Base-by-base conservation (phyloP, 768 basidiomycete genomes). In the Tricholoma furcatifolium region DNA sequence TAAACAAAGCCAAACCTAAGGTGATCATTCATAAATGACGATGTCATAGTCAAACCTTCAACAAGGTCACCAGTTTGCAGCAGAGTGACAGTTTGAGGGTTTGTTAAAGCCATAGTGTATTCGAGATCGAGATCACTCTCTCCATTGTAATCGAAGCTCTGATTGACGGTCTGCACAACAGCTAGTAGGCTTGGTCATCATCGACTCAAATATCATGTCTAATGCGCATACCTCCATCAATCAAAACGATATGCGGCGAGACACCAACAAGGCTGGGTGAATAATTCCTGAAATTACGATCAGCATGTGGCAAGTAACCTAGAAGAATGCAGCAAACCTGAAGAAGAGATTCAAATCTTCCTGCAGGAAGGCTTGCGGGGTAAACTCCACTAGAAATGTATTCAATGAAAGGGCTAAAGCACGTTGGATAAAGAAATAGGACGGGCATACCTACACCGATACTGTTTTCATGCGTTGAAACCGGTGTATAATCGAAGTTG, bases 111-210 rank as follows among this genome's bases (percentile, higher is more conserved):
- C 80, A 84, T 81, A 30, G 73, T 74, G 50, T 81, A 83, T 65
- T 83, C 65, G 8, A 85, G 70, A 64, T 84, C 83, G 14, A 85
- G 71, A 56, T 82, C 71, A 18, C 80, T 78, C 61, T 85, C 82
- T 44, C 76, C 81, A 56, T 81, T 82, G 62, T 70, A 70, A 17
- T 68, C 58, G 58, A 81, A 79, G 42, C 74, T 69, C 56, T 67
- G 62, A 34, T 71, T 44, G 6, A 50, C 51, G 4, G 74, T 74
- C 62, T 82, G 81, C 5, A 74, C 70, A 30, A 76, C 67, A 23
- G 79, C 77, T 78, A 15, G 15, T 47, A 38, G 21, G 21, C 20
- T 15, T 39, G 6, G 23, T n/a, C 21, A 40, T 36, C 20, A 8
- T 32, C 9, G n/a, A 14, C 1, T 9, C 18, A 6, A 36, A 14